Conservation (phyloP, 768 basidiomycete species). For the Lentinula raphanica region DNA sequence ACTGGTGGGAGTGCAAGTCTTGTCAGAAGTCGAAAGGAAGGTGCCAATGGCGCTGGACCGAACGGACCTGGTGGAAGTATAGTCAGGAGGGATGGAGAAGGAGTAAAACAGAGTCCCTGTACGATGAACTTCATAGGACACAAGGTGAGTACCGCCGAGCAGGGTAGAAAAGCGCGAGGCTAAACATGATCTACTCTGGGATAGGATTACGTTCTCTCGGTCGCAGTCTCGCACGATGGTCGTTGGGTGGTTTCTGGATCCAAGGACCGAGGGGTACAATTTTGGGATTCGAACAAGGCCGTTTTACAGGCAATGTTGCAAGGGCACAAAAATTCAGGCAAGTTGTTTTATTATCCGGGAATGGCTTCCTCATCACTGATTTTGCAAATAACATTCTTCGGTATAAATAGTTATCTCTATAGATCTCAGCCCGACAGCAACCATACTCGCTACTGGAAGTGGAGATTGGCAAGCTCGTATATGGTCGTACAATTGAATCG, state of each 20-base stretch:
- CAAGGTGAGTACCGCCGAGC: conserved; percentile 57
- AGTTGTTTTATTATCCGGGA: conserved; percentile 17
- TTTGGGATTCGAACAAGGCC: conserved; percentile 76
- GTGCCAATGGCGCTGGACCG: conserved; percentile 36
- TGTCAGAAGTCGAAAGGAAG: conserved; percentile 42
- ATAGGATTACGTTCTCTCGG: conserved; percentile 27
- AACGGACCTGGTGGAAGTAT: conserved; percentile 50
- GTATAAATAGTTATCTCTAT: conserved; percentile 23
- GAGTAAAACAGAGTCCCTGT: conserved; percentile 37
- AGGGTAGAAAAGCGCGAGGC: neutral
- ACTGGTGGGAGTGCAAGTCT: conserved; percentile 38
- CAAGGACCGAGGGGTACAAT: conserved; percentile 94
- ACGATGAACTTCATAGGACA: conserved; percentile 87
- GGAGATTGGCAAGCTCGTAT: conserved; percentile 31
- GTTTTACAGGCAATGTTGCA: conserved; percentile 93
- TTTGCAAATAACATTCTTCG: neutral
- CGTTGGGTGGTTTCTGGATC: conserved; percentile 91
- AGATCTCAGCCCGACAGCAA: conserved; percentile 28
- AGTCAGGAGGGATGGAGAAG: conserved; percentile 72
- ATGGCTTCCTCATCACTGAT: neutral
- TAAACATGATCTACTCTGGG: neutral
- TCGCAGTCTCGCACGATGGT: conserved; percentile 77
- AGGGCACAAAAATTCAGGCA: conserved; percentile 53
- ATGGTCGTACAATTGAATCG: conserved; percentile 18
- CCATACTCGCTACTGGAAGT: conserved; percentile 28